Evolutionary conservation across 2,329 filamentous ascomycete species (phyloP), one percentile per base, ranked within the genome.

Genomic region (Colletotrichum paranaense): DNA sequence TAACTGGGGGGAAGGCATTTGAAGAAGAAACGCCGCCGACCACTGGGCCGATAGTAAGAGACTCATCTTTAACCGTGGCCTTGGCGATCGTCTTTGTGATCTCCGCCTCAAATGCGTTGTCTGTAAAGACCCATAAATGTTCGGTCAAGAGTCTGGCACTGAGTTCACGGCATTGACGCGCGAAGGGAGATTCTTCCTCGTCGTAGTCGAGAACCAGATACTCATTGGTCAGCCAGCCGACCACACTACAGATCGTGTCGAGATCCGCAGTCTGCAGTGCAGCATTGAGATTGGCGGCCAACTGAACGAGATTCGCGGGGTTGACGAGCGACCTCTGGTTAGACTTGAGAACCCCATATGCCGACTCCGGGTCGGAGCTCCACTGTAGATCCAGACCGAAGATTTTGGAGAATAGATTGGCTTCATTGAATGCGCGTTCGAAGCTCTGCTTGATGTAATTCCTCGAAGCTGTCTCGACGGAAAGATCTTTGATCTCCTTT

Each of bases 381-480:
- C 88, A 90, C 26, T 86, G 83, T 1, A 88, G 85, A 58, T 90
- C 88, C 52, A 91, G 81, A 28, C 84, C 84, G 74, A 91, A 91
- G n/a, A 91, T 82, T 73, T 86, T 88, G 38, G 83, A 78, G 72
- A 91, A 90, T 3, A 91, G 79, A 24, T 80, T 83, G 30, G 86
- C 84, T 77, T 91, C 89, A 70, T 87, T 86, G 76, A 87, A 89
- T 2, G 89, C 86, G 30, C 88, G 85, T 77, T 91, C 89, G 68
- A 91, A 90, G 67, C 84, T 87, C 78, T 91, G 89, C 78, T 91
- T 91, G 74, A 91, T 85, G 67, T 86, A 89, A 75, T 89, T 91
- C 32, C 89, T 84, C 16, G 86, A 86, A 4, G 88, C 89, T 2
- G 88, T 89, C 76, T 91, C 89, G 2, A 87, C 77, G 2, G 86